These are phyloP conservation scores for Coelastrella sp. DNA, from an alignment of 139 green algal genomes.

Conservation along the genomic window DNA sequence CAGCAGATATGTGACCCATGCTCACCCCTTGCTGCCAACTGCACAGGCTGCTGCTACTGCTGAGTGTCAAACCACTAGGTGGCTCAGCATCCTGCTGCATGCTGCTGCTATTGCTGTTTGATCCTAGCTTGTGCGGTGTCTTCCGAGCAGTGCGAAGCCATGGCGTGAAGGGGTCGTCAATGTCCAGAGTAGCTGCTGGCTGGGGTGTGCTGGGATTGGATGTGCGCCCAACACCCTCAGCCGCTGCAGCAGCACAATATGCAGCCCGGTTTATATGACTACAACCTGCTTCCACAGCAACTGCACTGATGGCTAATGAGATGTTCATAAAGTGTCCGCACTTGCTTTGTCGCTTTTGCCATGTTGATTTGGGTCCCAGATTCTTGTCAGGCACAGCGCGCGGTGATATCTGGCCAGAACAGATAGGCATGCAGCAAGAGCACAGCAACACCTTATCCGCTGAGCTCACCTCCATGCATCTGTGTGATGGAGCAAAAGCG, in stretches of 20 bases:
- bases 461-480: no score
- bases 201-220: background rate
- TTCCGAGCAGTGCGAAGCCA: conserved; percentile 41
- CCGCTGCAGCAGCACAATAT: no score
- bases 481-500: no score
- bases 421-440: no score
- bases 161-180: conserved; percentile 36
- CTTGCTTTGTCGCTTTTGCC: no score
- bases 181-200: background rate
- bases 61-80: background rate
- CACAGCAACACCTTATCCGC: no score
- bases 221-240: no score
- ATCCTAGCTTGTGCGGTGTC: background rate
- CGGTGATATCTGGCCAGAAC: no score
- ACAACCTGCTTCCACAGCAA: background rate
- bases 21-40: background rate
- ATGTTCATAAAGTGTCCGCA: no score
- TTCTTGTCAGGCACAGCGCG: no score
- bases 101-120: background rate
- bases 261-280: background rate
- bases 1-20: background rate
- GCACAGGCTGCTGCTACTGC: background rate
- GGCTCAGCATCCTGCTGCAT: background rate
- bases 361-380: no score
- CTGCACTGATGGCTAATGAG: background rate